Conservation (phyloP, 2,329 filamentous ascomycete genomes). For the Neospermospora avenae region DNA sequence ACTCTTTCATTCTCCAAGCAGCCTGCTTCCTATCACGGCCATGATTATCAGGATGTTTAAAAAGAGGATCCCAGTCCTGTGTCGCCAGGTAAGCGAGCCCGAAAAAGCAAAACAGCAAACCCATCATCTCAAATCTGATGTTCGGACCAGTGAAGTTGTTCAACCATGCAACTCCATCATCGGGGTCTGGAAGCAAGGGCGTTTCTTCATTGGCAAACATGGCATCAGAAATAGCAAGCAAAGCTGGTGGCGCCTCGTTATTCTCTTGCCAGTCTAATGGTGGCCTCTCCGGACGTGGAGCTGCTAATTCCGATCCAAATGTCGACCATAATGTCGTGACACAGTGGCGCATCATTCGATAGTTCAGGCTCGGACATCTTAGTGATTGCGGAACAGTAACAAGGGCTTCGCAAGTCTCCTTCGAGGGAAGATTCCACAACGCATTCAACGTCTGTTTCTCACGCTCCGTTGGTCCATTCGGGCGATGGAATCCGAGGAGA, state of each 20-base stretch:
- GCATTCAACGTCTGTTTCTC: slow-evolving; percentile 26
- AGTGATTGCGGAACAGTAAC: slow-evolving; percentile 7
- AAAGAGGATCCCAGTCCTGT: slow-evolving; percentile 30
- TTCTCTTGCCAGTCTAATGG: slow-evolving; percentile 11
- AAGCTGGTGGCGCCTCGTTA: not conserved
- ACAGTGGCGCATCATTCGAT: slow-evolving; percentile 24
- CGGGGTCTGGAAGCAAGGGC: slow-evolving; percentile 25
- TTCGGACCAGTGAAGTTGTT: slow-evolving; percentile 31
- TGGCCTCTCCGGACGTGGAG: slow-evolving; percentile 15
- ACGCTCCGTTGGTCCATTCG: slow-evolving; percentile 23
- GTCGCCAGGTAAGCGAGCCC: slow-evolving; percentile 27
- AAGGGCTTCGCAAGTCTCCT: slow-evolving; percentile 26
- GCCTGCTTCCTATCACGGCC: slow-evolving; percentile 29
- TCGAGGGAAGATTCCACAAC: slow-evolving; percentile 28
- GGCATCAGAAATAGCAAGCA: slow-evolving; percentile 23
- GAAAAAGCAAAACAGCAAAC: slow-evolving; percentile 31
- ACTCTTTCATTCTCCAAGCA: slow-evolving; percentile 34
- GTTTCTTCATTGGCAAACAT: slow-evolving; percentile 30
- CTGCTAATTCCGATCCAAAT: slow-evolving; percentile 22
- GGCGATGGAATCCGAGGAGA: slow-evolving; percentile 24
- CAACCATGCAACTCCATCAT: slow-evolving; percentile 31
- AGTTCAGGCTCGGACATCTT: slow-evolving; percentile 16
- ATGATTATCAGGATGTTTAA: slow-evolving; percentile 24
- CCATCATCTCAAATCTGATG: slow-evolving; percentile 32
- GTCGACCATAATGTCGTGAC: slow-evolving; percentile 23